Evolutionary conservation across 495 filamentous ascomycete species (phyloP).

Genomic region (Daldinia caldariorum): DNA sequence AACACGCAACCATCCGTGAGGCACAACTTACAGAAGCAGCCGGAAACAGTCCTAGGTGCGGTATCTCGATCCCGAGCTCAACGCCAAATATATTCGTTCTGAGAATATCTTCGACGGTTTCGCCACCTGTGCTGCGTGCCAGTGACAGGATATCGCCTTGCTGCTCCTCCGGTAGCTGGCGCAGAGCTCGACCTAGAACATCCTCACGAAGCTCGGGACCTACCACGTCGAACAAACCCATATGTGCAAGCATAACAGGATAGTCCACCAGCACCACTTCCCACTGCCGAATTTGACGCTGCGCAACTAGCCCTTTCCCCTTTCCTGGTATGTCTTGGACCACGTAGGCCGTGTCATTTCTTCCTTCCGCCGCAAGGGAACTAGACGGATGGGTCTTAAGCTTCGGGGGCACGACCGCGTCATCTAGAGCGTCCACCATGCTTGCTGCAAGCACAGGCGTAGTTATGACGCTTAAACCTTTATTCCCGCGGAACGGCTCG

Average conservation of each 20-base stretch:
- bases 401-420: conserved; percentile 34
- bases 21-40: conserved; percentile 47
- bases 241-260: conserved; percentile 43
- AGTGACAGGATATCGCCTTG: conserved; percentile 45
- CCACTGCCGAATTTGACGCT: conserved; percentile 36
- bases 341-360: conserved; percentile 26
- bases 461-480: conserved; percentile 47
- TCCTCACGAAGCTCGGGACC: conserved; percentile 24
- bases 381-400: conserved; percentile 32
- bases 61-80: conserved; percentile 46
- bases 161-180: conserved; percentile 37
- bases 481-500: conserved; percentile 46
- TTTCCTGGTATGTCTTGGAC: conserved; percentile 41
- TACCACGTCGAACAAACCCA: conserved; percentile 45
- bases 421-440: conserved; percentile 45
- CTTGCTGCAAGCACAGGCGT: conserved; percentile 42
- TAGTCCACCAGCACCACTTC: conserved; percentile 45
- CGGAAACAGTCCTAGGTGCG: conserved; percentile 44
- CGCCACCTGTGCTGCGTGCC: conserved; percentile 76
- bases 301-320: conserved; percentile 47
- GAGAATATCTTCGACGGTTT: conserved; percentile 74
- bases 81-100: conserved; percentile 63
- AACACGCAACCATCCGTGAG: background rate
- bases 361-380: conserved; percentile 22
- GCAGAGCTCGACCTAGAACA: conserved; percentile 42